A percentile compares a stretch with the other conserved stretches of the same genome.
Conservation (phyloP, 495 filamentous ascomycete species). For the Halenospora varia region DNA sequence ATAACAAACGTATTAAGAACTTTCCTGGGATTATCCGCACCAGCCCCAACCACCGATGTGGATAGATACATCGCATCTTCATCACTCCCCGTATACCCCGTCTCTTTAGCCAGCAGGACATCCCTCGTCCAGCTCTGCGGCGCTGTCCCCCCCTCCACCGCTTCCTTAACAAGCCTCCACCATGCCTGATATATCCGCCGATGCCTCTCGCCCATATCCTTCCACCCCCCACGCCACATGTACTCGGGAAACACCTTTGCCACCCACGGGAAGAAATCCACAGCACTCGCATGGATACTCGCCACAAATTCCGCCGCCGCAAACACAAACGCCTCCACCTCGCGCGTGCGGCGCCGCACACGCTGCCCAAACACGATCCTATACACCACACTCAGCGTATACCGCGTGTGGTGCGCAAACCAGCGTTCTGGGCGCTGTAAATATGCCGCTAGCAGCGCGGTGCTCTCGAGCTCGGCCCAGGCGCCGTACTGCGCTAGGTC, state of each 20-base stretch:
- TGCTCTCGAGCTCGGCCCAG: conserved; percentile 31
- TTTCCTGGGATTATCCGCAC: conserved; percentile 29
- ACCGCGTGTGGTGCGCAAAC: conserved; percentile 36
- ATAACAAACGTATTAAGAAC: conserved; percentile 30
- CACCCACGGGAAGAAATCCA: conserved; percentile 30
- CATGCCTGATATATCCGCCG: conserved; percentile 24
- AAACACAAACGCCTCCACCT: conserved; percentile 30
- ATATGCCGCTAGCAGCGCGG: conserved; percentile 30
- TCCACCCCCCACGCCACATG: conserved; percentile 25
- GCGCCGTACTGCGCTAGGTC: conserved; percentile 27
- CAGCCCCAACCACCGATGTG: conserved; percentile 29
- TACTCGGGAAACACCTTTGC: conserved; percentile 24
- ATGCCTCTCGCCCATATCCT: conserved; percentile 24
- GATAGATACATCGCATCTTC: conserved; percentile 35
- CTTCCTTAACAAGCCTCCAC: conserved; percentile 28
- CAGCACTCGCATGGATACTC: conserved; percentile 23
- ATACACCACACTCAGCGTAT: conserved; percentile 32
- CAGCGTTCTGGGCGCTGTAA: conserved; percentile 27
- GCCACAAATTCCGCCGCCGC: conserved; percentile 27
- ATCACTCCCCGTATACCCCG: conserved; percentile 28
- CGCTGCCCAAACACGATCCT: conserved; percentile 23
- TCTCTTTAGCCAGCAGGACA: conserved; percentile 25
- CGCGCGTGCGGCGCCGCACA: not conserved
- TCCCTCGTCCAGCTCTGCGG: not conserved
- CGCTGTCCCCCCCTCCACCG: not conserved